Base-by-base conservation (phyloP, 345 rosid genomes). In the Eucalyptus marginata region DNA sequence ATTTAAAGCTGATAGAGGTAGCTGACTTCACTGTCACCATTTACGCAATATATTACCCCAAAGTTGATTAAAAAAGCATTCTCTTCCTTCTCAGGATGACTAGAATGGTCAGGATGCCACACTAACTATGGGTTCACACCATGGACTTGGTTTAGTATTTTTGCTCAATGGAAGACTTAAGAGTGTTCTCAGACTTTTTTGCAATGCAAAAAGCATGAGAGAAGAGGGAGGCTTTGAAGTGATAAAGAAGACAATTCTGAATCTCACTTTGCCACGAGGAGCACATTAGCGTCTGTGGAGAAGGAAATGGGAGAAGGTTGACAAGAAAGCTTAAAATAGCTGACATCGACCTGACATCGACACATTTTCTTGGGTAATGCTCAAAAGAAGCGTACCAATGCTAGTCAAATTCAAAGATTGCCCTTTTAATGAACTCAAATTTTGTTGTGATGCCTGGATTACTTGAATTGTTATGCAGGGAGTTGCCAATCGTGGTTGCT, bases 91-190 rank as follows among this genome's bases (percentile, higher is more conserved):
- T 88, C 92, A 96, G 90, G 99, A 98, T 87, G 99, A 96, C 89
- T 96, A 95, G 99, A 97, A 95, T 40, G 99, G 99, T 89, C 99
- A 86, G 96, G 99, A 90, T 96, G 99, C 92, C 97, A 96, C 92
- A 96, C 97, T 90, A 96, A 96, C 79, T 96, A 91, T 94, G 96
- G 96, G 96, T 92, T 89, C 40, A 33, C 43, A 16, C 40, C 11
- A 31, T 68, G 22, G 80, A 31, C 22, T 68, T 68, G 31, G 2
- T 44, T 46, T 44, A 8, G 87, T 86, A 27, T 36, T 49, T 49
- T 49, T 86, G 79, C 31, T 49, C 51, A 49, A 5, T 49, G 51
- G 51, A 49, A 49, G 51, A 49, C 51, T 49, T 49, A 49, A 68
- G 43, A 31, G 80, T 16, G 22, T 66, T 15, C 5, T 1, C 22